These are phyloP conservation scores for Coemansia sp. DNA, from an alignment of 192 early-diverging fungal genomes.

Conservation along the genomic window DNA sequence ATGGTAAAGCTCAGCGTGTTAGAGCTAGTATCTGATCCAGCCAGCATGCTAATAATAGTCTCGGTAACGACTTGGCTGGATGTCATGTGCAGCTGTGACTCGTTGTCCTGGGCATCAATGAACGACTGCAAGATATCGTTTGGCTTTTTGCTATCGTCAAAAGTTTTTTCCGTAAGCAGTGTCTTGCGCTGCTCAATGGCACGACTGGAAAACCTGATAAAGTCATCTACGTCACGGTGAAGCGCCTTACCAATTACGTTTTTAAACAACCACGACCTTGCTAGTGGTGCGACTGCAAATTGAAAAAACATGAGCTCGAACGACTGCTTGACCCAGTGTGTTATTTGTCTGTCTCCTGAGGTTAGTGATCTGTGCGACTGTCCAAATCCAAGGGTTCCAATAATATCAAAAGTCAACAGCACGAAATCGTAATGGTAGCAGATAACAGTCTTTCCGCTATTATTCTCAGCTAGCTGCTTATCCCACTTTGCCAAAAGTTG, in stretches of 20 bases:
- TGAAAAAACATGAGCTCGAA: slow-evolving; percentile 32
- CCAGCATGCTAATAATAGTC: slow-evolving; percentile 34
- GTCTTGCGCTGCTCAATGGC: slow-evolving; percentile 33
- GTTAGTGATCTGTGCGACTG: slow-evolving; percentile 36
- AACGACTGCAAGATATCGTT: slow-evolving; percentile 45
- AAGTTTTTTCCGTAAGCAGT: neutral
- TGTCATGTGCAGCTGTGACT: slow-evolving; percentile 33
- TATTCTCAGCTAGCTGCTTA: slow-evolving; percentile 1
- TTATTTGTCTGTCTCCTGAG: slow-evolving; percentile 25
- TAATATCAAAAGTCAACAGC: slow-evolving; percentile 45
- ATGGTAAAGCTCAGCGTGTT: slow-evolving; percentile 46
- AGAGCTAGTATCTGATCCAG: slow-evolving; percentile 41
- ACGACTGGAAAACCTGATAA: slow-evolving; percentile 21
- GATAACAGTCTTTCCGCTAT: slow-evolving; percentile 4
- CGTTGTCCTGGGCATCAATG: slow-evolving; percentile 45
- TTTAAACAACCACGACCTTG: slow-evolving; percentile 23
- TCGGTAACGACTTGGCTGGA: slow-evolving; percentile 35
- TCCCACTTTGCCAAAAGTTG: slow-evolving; percentile 41
- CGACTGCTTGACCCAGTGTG: slow-evolving; percentile 35
- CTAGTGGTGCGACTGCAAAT: slow-evolving; percentile 7
- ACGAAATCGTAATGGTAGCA: slow-evolving; percentile 37
- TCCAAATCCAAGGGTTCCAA: slow-evolving; percentile 43
- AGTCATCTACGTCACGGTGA: slow-evolving; percentile 12
- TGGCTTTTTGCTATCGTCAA: neutral
- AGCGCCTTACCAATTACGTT: slow-evolving; percentile 13